Conservation (phyloP, 257 asterid genomes). For the Nicotiana undulata region DNA sequence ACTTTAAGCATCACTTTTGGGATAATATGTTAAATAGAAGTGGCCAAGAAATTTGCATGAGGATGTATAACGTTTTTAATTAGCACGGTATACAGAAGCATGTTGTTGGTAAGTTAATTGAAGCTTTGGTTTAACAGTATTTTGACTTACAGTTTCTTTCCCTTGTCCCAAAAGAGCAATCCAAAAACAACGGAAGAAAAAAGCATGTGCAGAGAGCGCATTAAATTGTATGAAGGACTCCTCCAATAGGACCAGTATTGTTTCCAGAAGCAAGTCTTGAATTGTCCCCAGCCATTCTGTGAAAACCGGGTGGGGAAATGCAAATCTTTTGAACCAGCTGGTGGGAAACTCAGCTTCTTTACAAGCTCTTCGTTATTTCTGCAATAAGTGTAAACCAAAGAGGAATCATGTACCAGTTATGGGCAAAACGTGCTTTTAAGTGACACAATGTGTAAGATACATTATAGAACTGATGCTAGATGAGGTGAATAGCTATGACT, state of each 20-base stretch:
- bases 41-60: background rate
- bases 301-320: constrained; percentile 37
- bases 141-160: constrained; percentile 34
- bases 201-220: constrained; percentile 30
- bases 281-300: constrained; percentile 47
- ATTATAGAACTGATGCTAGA: background rate
- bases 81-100: background rate
- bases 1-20: background rate
- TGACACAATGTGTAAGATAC: background rate
- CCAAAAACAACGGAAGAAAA: constrained; percentile 34
- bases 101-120: background rate
- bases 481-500: constrained; percentile 12
- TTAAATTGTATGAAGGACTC: constrained; percentile 57
- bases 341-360: constrained; percentile 26
- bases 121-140: background rate
- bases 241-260: constrained; percentile 64
- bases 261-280: constrained; percentile 56
- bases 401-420: background rate
- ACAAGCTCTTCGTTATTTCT: constrained; percentile 40
- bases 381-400: constrained; percentile 3
- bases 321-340: constrained; percentile 34
- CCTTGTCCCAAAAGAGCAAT: constrained; percentile 42
- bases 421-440: background rate
- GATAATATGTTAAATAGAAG: background rate
- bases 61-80: background rate